phyloP scores from a whole-genome alignment of 202 grass and related monocot genomes.

The Panicum virgatum region DNA sequence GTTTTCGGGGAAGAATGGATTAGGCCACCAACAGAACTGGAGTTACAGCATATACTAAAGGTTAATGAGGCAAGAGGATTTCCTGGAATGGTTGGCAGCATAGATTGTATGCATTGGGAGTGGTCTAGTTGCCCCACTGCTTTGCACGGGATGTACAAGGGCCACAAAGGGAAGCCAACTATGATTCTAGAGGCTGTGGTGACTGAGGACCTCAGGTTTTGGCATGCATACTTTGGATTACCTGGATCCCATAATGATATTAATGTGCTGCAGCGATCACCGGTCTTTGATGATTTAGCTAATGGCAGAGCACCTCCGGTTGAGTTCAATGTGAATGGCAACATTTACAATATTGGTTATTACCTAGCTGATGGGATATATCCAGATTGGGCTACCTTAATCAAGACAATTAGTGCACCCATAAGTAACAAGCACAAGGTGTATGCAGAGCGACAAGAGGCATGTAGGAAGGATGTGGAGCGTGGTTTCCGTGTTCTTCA shows the following conservation, averaged over 20 bases:
- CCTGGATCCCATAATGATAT: background rate
- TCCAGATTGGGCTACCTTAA: background rate
- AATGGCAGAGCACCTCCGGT: background rate
- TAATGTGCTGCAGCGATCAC: background rate
- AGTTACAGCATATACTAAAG: background rate
- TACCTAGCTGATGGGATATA: background rate
- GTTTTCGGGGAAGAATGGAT: background rate
- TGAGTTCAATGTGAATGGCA: background rate
- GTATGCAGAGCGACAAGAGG: background rate
- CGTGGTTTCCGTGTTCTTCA: too few relatives aligned
- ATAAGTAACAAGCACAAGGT: background rate
- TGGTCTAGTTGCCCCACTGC: background rate
- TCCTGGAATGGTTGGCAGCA: background rate
- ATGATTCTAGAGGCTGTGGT: background rate
- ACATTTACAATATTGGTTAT: background rate
- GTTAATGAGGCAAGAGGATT: background rate
- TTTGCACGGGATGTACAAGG: background rate
- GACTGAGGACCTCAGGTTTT: background rate
- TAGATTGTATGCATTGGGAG: conserved; percentile 7
- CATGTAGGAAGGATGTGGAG: background rate
- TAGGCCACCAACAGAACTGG: background rate
- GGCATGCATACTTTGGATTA: conserved; percentile 1
- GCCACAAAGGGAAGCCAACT: background rate
- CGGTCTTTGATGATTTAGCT: background rate
- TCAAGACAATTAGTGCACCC: background rate